Evolutionary conservation across 2,329 filamentous ascomycete genomes (phyloP), one percentile per base, ranked within the genome.

Genomic region (Fusarium anthophilum): DNA sequence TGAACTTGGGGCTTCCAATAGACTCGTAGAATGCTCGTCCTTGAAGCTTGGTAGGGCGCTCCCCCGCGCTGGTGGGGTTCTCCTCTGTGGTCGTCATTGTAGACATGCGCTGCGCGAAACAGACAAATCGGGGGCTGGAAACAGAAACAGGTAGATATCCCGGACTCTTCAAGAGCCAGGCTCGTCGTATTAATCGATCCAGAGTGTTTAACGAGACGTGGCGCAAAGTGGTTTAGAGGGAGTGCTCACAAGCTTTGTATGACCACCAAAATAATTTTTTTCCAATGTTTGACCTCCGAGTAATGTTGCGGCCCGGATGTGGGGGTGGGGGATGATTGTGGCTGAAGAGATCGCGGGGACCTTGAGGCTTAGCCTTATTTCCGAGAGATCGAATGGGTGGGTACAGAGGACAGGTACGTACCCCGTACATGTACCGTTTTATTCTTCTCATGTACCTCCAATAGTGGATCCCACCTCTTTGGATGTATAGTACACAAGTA

Each of bases 11-110:
- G 69, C 93, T 95, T 28, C 96, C 96, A 70, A 99, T 93, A 80
- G 94, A 97, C 85, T 98, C 91, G 80, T 98, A 99, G 81, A 99
- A 98, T 18, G 93, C 93, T 66, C 96, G 88, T 2, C 96, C 96
- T 77, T 93, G 90, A 28, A 97, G 85, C 82, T 96, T 97, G 62
- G 79, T 70, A 10, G 76, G 71, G 35, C 74, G 69, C 24, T 77
- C 74, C 38, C 72, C 66, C 15, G 72, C 24, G 51, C 20, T 55
- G 20, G 51, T 69, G 54, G 69, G 59, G 70, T 51, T 72, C 44
- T 77, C 62, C 48, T 77, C 66, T 39, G 72, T 64, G 20, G 65
- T 66, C 18, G 79, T 68, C 82, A 83, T 83, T 38, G 78, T 83
- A 56, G 83, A 77, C 51, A 81, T 60, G 63, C 60, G 63, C 63